Evolutionary conservation across 441 rosid genomes (phyloP).

Genomic region (Hypseocharis bilobata): DNA sequence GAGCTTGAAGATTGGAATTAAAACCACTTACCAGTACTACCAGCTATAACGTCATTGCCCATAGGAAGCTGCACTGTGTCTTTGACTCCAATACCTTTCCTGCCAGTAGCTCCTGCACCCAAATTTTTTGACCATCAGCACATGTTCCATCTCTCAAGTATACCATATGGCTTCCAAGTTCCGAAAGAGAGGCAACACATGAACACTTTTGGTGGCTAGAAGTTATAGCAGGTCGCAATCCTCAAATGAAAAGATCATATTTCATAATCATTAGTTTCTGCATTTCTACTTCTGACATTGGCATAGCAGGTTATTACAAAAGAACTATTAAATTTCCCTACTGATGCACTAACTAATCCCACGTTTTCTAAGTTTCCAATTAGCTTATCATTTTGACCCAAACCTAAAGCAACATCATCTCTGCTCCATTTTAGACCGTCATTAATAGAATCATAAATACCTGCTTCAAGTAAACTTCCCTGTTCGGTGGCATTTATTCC

Average conservation of each 20-base stretch:
- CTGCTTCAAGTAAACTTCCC: constrained; percentile 20
- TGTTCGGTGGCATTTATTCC: constrained; percentile 16
- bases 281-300: constrained; percentile 19
- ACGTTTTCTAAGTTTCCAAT: constrained; percentile 23
- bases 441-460: constrained; percentile 13
- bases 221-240: constrained; percentile 3
- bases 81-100: constrained; percentile 15
- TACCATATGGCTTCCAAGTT: not conserved
- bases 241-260: constrained; percentile 19
- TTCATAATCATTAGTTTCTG: constrained; percentile 13
- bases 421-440: constrained; percentile 11
- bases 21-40: constrained; percentile 36
- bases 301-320: constrained; percentile 17
- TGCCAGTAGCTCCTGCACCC: constrained; percentile 6
- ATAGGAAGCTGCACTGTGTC: constrained; percentile 15
- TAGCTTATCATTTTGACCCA: constrained; percentile 18
- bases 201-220: constrained; percentile 13
- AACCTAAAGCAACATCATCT: constrained; percentile 14
- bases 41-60: constrained; percentile 26
- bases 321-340: constrained; percentile 8
- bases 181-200: constrained; percentile 2
- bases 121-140: constrained; percentile 11
- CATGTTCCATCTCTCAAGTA: constrained; percentile 17
- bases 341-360: constrained; percentile 17
- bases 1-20: not conserved